Conservation (phyloP, 108 stramenopile species). For the Epithemia pelagica region DNA sequence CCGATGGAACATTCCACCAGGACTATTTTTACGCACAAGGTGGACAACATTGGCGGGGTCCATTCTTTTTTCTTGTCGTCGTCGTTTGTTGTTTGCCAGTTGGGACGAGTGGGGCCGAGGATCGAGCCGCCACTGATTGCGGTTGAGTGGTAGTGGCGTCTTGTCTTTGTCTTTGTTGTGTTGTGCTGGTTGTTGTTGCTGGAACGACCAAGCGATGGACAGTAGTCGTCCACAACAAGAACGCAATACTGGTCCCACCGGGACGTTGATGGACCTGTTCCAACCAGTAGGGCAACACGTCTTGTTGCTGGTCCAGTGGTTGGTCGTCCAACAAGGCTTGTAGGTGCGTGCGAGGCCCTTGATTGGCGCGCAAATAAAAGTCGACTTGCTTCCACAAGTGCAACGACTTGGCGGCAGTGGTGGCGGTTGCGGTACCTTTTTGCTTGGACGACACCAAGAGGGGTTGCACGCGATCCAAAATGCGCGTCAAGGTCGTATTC, state of each 20-base stretch:
- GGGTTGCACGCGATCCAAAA: neutral
- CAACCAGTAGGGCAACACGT: neutral
- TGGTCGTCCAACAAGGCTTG: neutral
- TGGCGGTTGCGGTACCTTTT: too few relatives aligned
- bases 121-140: too few relatives aligned
- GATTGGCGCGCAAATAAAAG: neutral
- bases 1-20: too few relatives aligned
- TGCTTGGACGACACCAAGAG: too few relatives aligned
- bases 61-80: neutral
- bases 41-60: neutral
- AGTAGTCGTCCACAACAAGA: neutral
- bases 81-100: neutral
- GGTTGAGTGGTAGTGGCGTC: too few relatives aligned
- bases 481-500: neutral
- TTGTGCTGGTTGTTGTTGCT: too few relatives aligned
- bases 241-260: neutral
- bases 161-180: neutral
- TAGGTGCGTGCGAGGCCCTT: neutral
- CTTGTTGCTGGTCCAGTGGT: neutral
- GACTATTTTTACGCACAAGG: neutral
- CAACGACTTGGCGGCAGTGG: neutral
- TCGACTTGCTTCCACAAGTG: neutral
- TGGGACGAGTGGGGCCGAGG: too few relatives aligned
- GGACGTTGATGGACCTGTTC: neutral
- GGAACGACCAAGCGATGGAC: too few relatives aligned